A percentile compares a stretch with the other conserved stretches of the same genome.
Evolutionary conservation across 1,139 yeast species (phyloP).

Genomic region (Ashbya aceris): DNA sequence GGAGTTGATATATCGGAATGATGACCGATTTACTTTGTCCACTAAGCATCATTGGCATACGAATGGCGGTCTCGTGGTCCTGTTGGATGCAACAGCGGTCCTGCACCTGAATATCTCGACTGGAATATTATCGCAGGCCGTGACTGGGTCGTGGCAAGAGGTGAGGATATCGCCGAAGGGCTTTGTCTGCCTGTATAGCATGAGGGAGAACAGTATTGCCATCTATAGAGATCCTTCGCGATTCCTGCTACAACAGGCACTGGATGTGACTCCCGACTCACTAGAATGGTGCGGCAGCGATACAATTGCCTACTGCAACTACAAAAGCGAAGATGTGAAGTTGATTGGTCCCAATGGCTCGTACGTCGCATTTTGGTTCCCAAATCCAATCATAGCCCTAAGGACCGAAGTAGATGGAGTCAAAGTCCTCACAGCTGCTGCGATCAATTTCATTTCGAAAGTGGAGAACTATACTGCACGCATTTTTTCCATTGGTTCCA

Average conservation of each 20-base stretch:
- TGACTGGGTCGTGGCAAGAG: slow-evolving; percentile 40
- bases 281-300: slow-evolving; percentile 84
- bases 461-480: slow-evolving; percentile 53
- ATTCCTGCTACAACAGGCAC: slow-evolving; percentile 40
- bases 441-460: slow-evolving; percentile 55
- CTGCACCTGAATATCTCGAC: slow-evolving; percentile 11
- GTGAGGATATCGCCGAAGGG: slow-evolving; percentile 53
- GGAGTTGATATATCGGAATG: slow-evolving; percentile 16
- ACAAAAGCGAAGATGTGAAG: slow-evolving; percentile 54
- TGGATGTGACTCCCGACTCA: slow-evolving; percentile 35
- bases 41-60: slow-evolving; percentile 26
- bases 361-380: slow-evolving; percentile 35
- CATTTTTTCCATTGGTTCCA: slow-evolving; percentile 73
- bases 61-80: slow-evolving; percentile 13
- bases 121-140: slow-evolving; percentile 17
- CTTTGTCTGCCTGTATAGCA: slow-evolving; percentile 48
- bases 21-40: slow-evolving; percentile 18
- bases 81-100: slow-evolving; percentile 21
- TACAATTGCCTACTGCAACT: slow-evolving; percentile 47
- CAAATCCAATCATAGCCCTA: slow-evolving; percentile 33
- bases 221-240: slow-evolving; percentile 47
- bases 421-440: slow-evolving; percentile 48
- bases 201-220: slow-evolving; percentile 37
- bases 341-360: slow-evolving; percentile 66
- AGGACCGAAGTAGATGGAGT: slow-evolving; percentile 63